Base-by-base conservation (phyloP, 371 early-diverging fungal species). In the Saksenaea vasiformis region DNA sequence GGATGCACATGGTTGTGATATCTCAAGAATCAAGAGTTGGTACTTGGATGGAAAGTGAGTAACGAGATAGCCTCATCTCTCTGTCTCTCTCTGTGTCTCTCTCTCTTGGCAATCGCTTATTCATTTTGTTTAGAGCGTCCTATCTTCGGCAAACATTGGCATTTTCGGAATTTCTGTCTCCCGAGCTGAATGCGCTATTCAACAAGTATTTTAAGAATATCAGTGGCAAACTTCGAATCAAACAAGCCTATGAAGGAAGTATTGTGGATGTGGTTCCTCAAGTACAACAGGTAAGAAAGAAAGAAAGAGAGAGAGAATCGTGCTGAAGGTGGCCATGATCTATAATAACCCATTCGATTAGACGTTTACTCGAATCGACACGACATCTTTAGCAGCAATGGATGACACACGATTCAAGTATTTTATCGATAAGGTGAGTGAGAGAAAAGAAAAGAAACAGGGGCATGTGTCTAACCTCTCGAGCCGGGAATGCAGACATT, bases 1-100 rank as follows among this genome's bases (percentile, higher is more conserved):
- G 55, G 84, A 92, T 58, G 73, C 90, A 1, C 96, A 95, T 58
- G 96, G 90, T 13, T 93, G 94, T 70, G 98, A 99, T 78, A 97
- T 98, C 79, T 95, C 97, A 0, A 85, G 99, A 38, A 87, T 96
- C 53, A 90, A 91, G 59, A 79, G 78, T 44, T 95, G 92, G 91
- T 91, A 87, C 61, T 80, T 98, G 27, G 98, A 98, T 62, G 91
- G 89, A 44, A 86, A 83, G 73, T 80, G 59, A 69, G 76, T 70
- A 11, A n/a, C n/a, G n/a, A n/a, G n/a, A n/a, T n/a, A 2, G 22
- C 10, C 43, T 9, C 22, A 10, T 22, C 11, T 22, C 5, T 22
- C 22, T n/a, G n/a, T n/a, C n/a, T n/a, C n/a, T n/a, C n/a, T n/a
- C n/a, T n/a, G n/a, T n/a, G n/a, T n/a, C n/a, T n/a, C n/a, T n/a